Conservation (phyloP, 345 rosid genomes). For the Citrus mangshanensis region DNA sequence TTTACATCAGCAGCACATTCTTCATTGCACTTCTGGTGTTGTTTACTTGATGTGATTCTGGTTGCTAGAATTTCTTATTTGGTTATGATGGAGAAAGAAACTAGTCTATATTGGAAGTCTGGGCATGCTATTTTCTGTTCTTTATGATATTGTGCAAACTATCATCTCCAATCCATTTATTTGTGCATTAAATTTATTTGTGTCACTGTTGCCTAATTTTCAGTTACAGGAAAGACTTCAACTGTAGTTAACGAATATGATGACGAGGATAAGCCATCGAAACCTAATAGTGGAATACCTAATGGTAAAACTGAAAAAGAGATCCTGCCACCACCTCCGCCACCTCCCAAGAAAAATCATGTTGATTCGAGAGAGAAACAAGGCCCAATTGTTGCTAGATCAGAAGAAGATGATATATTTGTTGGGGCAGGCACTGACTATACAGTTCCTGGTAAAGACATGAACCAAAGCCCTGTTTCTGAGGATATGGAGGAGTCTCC, state of each 20-base stretch:
- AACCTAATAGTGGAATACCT: slow-evolving; percentile 37
- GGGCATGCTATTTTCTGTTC: neutral
- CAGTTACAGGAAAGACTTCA: slow-evolving; percentile 49
- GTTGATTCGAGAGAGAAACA: slow-evolving; percentile 55
- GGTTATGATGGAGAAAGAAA: neutral
- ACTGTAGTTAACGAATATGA: slow-evolving; percentile 46
- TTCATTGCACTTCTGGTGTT: neutral
- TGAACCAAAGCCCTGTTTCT: slow-evolving; percentile 78
- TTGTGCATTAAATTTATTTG: neutral
- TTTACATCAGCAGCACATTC: neutral
- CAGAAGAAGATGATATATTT: slow-evolving; percentile 83
- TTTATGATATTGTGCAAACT: neutral
- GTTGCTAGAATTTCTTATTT: slow-evolving; percentile 3
- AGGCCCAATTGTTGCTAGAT: slow-evolving; percentile 53
- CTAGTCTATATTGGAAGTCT: neutral
- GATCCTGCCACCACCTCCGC: slow-evolving; percentile 67
- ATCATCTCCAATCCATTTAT: neutral
- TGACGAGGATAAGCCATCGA: slow-evolving; percentile 54
- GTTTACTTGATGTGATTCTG: neutral
- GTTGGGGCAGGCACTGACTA: slow-evolving; percentile 85
- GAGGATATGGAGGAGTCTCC: slow-evolving; percentile 99
- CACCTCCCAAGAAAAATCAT: slow-evolving; percentile 47
- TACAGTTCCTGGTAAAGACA: slow-evolving; percentile 71
- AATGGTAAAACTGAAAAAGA: slow-evolving; percentile 45
- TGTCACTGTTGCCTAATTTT: slow-evolving; percentile 8